Evolutionary conservation across 345 rosid species (phyloP), one percentile per base, ranked within the genome.

Genomic region (Syzygium aromaticum): DNA sequence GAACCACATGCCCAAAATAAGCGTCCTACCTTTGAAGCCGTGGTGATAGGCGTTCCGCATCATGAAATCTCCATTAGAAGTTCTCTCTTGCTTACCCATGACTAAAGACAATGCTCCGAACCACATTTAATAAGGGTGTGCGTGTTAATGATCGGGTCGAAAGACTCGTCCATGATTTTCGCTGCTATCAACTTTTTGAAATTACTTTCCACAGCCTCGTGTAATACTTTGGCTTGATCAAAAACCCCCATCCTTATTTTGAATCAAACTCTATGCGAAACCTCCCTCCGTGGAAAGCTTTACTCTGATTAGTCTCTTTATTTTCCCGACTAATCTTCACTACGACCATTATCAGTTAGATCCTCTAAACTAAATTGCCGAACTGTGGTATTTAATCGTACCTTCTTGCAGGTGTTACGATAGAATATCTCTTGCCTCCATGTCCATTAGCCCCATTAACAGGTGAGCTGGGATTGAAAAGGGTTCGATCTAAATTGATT

Each of bases 121-220:
- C 8, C 8, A 27, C 67, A 5, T 27, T 12, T 59, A 11, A 25
- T 25, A 0, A 0, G 2, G 16, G 2, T 27, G 30, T 3, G 52
- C 52, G n/a, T 56, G 2, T 56, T 3, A 11, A 56, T 56, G 61
- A 56, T 23, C 25, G 30, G 30, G 64, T 59, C 1, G 1, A 27
- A 59, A 59, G 16, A 59, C 30, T 11, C 0, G 16, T 27, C 16
- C 16, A 12, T 59, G 13, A 27, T 59, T 11, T 15, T 27, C 8
- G 0, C 5, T 27, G 4, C 7, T 27, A 27, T 27, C 1, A 6
- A 27, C 15, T 4, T 59, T 59, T 0, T 27, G 0, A 2, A 25
- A 59, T 59, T 3, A 25, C 30, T 25, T 59, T 27, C 13, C 13
- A 0, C 15, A 27, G 11, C 64, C 1, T 59, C 25, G 7, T 5